These are phyloP conservation scores for Myxozyma sirexii DNA, from an alignment of 805 yeast species.

Conservation along the genomic window DNA sequence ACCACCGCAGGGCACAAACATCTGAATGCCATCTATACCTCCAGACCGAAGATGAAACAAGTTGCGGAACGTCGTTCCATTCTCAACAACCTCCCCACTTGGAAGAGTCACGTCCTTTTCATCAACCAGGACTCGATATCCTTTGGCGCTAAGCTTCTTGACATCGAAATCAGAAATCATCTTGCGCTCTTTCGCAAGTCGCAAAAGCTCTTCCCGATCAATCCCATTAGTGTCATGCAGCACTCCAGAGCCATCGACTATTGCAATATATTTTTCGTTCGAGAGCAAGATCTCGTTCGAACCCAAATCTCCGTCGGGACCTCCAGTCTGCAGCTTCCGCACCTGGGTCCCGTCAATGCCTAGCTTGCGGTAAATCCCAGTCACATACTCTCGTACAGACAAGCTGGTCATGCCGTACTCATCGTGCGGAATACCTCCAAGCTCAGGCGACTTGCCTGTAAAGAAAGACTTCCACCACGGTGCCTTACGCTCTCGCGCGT, in stretches of 20 bases:
- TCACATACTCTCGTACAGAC: constrained; percentile 89
- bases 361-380: constrained; percentile 80
- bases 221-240: constrained; percentile 89
- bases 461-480: constrained; percentile 98
- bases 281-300: constrained; percentile 92
- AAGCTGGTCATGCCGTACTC: constrained; percentile 97
- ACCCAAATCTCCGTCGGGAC: constrained; percentile 98
- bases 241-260: constrained; percentile 96
- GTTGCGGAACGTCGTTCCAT: constrained; percentile 90
- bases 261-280: constrained; percentile 79
- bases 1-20: constrained; percentile 98
- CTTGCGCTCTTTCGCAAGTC: constrained; percentile 75
- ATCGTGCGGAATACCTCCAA: constrained; percentile 99
- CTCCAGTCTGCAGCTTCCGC: constrained; percentile 93
- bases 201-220: constrained; percentile 72
- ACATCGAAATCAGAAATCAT: constrained; percentile 73
- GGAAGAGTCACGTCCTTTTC: constrained; percentile 81
- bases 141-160: constrained; percentile 66
- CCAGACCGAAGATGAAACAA: constrained; percentile 79
- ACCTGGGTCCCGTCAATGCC: constrained; percentile 60
- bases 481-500: constrained; percentile 89
- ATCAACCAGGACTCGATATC: constrained; percentile 83
- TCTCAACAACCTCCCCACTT: constrained; percentile 69
- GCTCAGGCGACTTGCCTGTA: constrained; percentile 87
- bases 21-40: constrained; percentile 64